Evolutionary conservation across 2,329 filamentous ascomycete species (phyloP).

Genomic region (Chaetomium sp.): DNA sequence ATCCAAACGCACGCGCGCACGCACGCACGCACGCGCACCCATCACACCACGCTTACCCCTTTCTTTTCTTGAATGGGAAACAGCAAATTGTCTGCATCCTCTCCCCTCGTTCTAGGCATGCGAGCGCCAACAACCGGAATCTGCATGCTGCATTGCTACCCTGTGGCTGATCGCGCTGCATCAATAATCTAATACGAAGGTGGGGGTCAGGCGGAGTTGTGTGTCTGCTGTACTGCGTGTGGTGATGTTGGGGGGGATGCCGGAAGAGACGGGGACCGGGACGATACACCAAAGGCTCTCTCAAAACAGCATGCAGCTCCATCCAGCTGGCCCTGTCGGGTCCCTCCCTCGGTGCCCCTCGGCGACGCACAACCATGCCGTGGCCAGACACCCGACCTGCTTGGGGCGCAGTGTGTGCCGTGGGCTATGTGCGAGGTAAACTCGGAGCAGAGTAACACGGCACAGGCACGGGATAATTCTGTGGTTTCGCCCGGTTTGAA

Average conservation of each 20-base stretch:
- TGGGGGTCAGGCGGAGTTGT: neutral
- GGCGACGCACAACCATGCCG: neutral
- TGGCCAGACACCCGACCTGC: neutral
- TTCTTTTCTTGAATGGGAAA: neutral
- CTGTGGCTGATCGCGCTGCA: slow-evolving; percentile 12
- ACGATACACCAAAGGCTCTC: neutral
- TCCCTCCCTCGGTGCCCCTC: neutral
- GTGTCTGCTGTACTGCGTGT: no score
- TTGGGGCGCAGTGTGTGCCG: slow-evolving; percentile 1
- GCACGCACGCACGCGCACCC: neutral
- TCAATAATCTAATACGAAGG: slow-evolving; percentile 1
- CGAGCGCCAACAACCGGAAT: neutral
- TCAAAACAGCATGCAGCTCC: neutral
- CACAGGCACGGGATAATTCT: neutral
- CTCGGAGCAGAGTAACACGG: slow-evolving; percentile 1
- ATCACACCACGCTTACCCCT: neutral
- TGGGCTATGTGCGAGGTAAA: neutral
- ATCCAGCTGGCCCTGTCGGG: neutral
- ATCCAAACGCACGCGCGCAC: neutral
- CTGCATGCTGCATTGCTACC: slow-evolving; percentile 14
- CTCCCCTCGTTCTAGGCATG: neutral
- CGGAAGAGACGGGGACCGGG: neutral
- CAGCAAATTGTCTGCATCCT: neutral
- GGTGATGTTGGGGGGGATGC: neutral
- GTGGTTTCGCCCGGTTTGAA: neutral